Conservation (phyloP, 352 stramenopile species). For the Globisporangium irregulare region DNA sequence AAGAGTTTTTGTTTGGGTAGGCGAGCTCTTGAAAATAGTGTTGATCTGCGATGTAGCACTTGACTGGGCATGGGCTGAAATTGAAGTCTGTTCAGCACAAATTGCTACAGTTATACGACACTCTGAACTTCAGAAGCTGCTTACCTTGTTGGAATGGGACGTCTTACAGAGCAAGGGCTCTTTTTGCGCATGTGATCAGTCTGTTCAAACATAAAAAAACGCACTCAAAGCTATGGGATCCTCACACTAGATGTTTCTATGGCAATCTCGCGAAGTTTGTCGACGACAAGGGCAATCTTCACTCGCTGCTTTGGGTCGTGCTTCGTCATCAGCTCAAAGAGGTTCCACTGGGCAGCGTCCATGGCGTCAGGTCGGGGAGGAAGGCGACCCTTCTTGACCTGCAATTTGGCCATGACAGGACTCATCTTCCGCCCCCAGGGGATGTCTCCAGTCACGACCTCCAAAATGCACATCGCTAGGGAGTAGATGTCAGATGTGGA, state of each 20-base stretch:
- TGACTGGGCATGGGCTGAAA: too few species aligned
- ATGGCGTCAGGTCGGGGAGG: not conserved
- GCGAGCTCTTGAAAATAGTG: not conserved
- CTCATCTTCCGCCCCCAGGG: not conserved
- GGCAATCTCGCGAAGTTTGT: not conserved
- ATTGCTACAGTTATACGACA: too few species aligned
- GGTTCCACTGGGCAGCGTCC: slow-evolving; percentile 1
- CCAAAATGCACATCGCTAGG: not conserved
- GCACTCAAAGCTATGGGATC: not conserved
- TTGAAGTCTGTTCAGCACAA: too few species aligned
- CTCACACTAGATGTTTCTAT: not conserved
- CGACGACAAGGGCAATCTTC: slow-evolving; percentile 1
- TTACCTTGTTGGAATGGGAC: too few species aligned
- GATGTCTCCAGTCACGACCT: slow-evolving; percentile 4
- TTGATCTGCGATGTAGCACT: too few species aligned
- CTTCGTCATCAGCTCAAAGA: slow-evolving; percentile 1
- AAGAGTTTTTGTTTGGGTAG: not conserved
- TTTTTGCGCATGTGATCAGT: too few species aligned
- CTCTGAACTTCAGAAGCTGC: too few species aligned
- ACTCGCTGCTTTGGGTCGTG: not conserved
- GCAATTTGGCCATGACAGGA: not conserved
- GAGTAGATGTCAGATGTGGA: slow-evolving; percentile 4
- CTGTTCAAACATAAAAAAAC: too few species aligned
- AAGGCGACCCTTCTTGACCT: slow-evolving; percentile 1
- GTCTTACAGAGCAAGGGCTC: too few species aligned